Base-by-base conservation (phyloP, 139 green algal genomes). In the Micractinium sp. region DNA sequence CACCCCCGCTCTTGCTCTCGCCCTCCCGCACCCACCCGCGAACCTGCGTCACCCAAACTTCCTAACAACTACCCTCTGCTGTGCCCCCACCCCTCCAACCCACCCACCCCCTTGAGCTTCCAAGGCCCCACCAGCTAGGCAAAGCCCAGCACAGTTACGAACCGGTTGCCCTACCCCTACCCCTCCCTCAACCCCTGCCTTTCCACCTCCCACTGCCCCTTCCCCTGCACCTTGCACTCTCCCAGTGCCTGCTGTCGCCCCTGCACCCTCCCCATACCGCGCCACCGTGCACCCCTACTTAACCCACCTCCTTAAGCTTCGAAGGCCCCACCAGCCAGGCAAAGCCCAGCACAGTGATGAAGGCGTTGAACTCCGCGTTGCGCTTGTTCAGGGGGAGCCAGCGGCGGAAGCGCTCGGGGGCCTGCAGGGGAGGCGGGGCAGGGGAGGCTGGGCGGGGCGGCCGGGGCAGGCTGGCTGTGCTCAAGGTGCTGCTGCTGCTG, bases 301-400 rank as follows among this genome's bases (percentile, higher is more conserved):
- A 76, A 35, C 86, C 91, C 14, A 86, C 88, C 33, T 93, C 83
- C 39, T 87, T 87, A 12, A 90, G 38, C 19, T 93, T 79, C 41
- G 92, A 90, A 9, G 91, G 92, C 4, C 94, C 94, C 35, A 96
- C 94, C 66, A 96, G 92, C 94, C 94, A 96, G 16, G 60, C 83
- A 90, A 96, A 96, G 15, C 92, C 89, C 33, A 92, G 63, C 47
- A 79, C 91, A 1, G 94, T 96, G 87, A 96, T 93, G 66, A 63
- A 87, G 2, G 94, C 94, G 61, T 95, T 94, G 25, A 90, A 74
- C 85, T 94, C 90, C 18, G 92, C 81, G 73, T 91, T 85, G 63
- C 82, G 41, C 61, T 95, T 93, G 71, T 88, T 94, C 23, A 94
- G 27, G 25, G 93, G 92, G 88, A 95, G 94, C 87, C 91, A 90